Conservation (phyloP, 2,329 filamentous ascomycete genomes). For the Boeremia exigua region DNA sequence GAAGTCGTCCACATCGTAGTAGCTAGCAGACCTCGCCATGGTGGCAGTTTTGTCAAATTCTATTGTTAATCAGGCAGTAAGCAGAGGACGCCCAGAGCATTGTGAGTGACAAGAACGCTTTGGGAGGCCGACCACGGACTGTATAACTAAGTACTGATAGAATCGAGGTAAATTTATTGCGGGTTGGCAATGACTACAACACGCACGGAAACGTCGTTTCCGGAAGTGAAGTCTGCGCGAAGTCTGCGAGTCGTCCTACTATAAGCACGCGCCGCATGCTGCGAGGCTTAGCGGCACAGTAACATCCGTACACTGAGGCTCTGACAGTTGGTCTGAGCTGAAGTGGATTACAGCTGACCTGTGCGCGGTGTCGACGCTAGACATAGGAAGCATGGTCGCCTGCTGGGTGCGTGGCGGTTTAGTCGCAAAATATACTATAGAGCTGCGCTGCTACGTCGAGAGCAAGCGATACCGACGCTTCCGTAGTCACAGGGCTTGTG, state of each 20-base stretch:
- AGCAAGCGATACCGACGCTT: no score
- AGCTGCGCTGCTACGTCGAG: neutral
- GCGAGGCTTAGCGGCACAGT: conserved; percentile 10
- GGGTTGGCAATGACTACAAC: neutral
- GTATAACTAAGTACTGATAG: neutral
- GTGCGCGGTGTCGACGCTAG: neutral
- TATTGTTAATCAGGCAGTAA: neutral
- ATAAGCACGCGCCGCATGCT: conserved; percentile 7
- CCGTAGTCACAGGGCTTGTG: no score
- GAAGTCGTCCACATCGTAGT: conserved; percentile 35
- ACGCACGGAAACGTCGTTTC: neutral
- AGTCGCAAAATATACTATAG: no score
- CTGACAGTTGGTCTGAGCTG: conserved; percentile 9
- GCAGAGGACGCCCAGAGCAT: neutral
- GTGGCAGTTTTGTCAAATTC: neutral
- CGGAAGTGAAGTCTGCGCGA: neutral
- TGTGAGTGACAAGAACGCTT: neutral
- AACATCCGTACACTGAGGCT: conserved; percentile 1
- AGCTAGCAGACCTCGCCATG: conserved; percentile 29
- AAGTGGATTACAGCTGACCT: conserved; percentile 12
- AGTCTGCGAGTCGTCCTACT: conserved; percentile 2
- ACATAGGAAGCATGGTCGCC: neutral
- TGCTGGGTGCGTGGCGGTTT: no score
- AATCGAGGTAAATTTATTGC: neutral
- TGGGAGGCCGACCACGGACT: neutral